These are phyloP conservation scores for Melastoma candidum DNA, from an alignment of 441 rosid species.

Conservation along the genomic window DNA sequence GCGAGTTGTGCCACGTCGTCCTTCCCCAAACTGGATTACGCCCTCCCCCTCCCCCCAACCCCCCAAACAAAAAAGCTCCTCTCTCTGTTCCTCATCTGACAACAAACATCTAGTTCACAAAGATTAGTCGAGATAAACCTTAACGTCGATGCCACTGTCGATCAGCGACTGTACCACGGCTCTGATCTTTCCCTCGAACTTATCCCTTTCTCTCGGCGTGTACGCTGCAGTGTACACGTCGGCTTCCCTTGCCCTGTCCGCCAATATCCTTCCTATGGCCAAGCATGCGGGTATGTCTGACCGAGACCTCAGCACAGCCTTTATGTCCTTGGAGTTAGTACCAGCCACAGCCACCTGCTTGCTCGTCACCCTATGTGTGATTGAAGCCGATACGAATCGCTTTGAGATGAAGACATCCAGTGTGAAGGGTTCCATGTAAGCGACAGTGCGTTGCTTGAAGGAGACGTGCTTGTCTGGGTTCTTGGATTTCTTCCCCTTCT, in stretches of 20 bases:
- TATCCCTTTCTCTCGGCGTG: slow-evolving; percentile 79
- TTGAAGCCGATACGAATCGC: slow-evolving; percentile 80
- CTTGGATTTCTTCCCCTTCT: slow-evolving; percentile 67
- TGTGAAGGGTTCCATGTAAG: slow-evolving; percentile 88
- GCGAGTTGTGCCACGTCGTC: too few species aligned
- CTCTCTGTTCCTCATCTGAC: too few species aligned
- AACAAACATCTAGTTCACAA: not conserved
- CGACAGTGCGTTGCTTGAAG: slow-evolving; percentile 70
- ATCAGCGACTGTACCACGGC: slow-evolving; percentile 90
- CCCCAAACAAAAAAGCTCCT: too few species aligned
- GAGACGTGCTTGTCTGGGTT: slow-evolving; percentile 69
- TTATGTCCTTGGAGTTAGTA: slow-evolving; percentile 84
- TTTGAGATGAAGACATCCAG: slow-evolving; percentile 73
- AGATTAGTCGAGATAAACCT: slow-evolving; percentile 64
- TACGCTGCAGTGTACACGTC: slow-evolving; percentile 76
- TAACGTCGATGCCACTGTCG: slow-evolving; percentile 73
- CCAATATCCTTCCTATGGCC: too few species aligned
- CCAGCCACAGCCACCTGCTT: slow-evolving; percentile 92
- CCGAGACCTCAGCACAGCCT: slow-evolving; percentile 65
- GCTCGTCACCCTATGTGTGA: slow-evolving; percentile 66
- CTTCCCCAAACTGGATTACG: too few species aligned
- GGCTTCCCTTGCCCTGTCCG: slow-evolving; percentile 7
- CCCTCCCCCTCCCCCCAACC: too few species aligned
- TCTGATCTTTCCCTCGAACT: slow-evolving; percentile 88
- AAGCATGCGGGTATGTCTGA: slow-evolving; percentile 1